Base-by-base conservation (phyloP, 164 flowering plant genomes). In the Berberis vulgaris region DNA sequence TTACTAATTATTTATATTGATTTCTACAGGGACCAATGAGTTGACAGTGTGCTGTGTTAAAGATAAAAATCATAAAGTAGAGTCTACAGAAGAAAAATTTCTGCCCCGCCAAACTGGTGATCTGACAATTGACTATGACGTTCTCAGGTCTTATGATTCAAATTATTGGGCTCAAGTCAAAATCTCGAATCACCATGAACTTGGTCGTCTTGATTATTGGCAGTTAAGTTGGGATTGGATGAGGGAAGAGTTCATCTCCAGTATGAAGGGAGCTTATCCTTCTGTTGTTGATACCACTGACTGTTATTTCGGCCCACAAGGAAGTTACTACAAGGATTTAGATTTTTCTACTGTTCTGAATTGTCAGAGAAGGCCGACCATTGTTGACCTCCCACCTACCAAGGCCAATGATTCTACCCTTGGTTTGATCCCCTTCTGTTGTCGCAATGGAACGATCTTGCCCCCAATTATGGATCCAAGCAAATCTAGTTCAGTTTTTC, bases 131-230 rank as follows among this genome's bases (percentile, higher is more conserved):
- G 77, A 76, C 72, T 87, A 81, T 63, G 94, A 87, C 61, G 81
- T 87, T 46, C 67, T 68, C 26, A 71, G 71, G 50, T 56, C 88
- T 4, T 79, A 73, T 47, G 79, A 58, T 1, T 54, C 78, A 0
- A 75, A 67, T 64, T 87, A 87, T 69, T 73, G 74, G 75, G 89
- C 90, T 7, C 79, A 78, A 61, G 90, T 87, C 42, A 80, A 84
- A 5, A 85, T 87, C 63, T 57, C 77, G 3, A 87, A 84, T 68
- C 77, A 85, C 55, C 79, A 79, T 65, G 75, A 82, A 1, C 74
- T 85, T 1, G 84, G 87, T 41, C 84, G 84, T 10, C 83, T 84
- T 5, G 88, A 84, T 62, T 65, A 78, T 69, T 84, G 88, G 88
- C 61, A 59, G 44, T 67, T 84, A 57, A 82, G 76, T 60, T 82